Percentiles rank a stretch among this genome's conserved stretches.
phyloP scores from a whole-genome alignment of 139 green algal species.

The Tetradesmus lagerheimii region DNA sequence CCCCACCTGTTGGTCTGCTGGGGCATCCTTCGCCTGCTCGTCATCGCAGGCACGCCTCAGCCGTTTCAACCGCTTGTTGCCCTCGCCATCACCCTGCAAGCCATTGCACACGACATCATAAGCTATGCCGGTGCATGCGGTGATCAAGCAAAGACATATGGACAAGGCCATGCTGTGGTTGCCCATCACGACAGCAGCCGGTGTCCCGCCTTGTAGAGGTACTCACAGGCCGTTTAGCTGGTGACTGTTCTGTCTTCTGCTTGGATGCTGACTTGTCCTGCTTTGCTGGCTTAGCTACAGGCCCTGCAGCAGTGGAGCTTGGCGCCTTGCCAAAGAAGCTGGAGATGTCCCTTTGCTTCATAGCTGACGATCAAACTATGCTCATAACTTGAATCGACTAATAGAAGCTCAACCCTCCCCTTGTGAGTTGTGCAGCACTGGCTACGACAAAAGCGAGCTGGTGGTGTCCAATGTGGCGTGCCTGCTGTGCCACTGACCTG shows the following conservation, averaged over 20 bases:
- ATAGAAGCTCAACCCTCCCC: too few species aligned
- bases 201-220: background rate
- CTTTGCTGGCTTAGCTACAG: constrained; percentile 14
- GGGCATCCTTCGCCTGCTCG: background rate
- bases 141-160: background rate
- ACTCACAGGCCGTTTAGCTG: constrained; percentile 12
- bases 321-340: constrained; percentile 36
- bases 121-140: background rate
- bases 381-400: background rate
- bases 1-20: constrained; percentile 9
- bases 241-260: background rate
- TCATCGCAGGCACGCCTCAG: constrained; percentile 3
- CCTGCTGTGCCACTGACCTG: too few species aligned
- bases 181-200: background rate
- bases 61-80: background rate
- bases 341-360: constrained; percentile 42
- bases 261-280: background rate
- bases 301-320: background rate
- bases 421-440: background rate
- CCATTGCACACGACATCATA: background rate
- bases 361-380: background rate
- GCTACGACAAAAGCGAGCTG: too few species aligned
- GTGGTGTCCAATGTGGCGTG: too few species aligned
- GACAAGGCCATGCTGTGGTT: background rate
- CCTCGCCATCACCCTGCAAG: background rate